Conservation (phyloP, 2,329 filamentous ascomycete genomes). For the Pezicula neosporulosa region DNA sequence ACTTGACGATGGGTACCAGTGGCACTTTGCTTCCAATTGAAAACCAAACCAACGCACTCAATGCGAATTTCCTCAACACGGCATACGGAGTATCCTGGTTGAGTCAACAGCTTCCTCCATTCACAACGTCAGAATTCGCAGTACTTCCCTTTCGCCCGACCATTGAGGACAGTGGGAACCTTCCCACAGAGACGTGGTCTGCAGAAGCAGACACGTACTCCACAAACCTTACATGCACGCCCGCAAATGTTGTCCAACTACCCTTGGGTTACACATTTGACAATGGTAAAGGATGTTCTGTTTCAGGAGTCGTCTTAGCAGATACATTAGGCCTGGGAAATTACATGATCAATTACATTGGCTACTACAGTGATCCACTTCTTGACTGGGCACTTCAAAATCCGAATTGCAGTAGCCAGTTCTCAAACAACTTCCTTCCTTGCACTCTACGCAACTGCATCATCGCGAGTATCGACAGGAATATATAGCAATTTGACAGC, state of each 20-base stretch:
- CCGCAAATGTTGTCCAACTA: slow-evolving; percentile 24
- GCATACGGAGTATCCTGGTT: slow-evolving; percentile 45
- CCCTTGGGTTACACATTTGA: too few species aligned
- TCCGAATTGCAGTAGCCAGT: slow-evolving; percentile 26
- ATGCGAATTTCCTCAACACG: slow-evolving; percentile 36
- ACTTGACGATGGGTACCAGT: slow-evolving; percentile 13
- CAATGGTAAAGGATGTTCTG: slow-evolving; percentile 37
- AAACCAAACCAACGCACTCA: slow-evolving; percentile 28
- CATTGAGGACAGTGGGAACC: neutral
- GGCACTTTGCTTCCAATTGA: slow-evolving; percentile 23
- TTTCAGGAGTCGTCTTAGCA: too few species aligned
- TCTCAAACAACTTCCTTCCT: slow-evolving; percentile 39
- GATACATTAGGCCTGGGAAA: too few species aligned
- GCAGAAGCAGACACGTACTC: slow-evolving; percentile 27
- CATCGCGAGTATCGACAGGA: too few species aligned
- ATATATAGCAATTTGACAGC: slow-evolving; percentile 27
- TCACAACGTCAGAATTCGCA: slow-evolving; percentile 38
- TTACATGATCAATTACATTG: too few species aligned
- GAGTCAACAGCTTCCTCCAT: slow-evolving; percentile 38
- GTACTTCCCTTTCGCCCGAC: slow-evolving; percentile 38
- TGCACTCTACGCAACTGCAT: too few species aligned
- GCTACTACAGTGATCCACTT: slow-evolving; percentile 34
- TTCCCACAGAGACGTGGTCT: slow-evolving; percentile 12
- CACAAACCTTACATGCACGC: slow-evolving; percentile 36
- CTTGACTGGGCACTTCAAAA: slow-evolving; percentile 30